These are phyloP conservation scores for Asterochloris sp. DNA, from an alignment of 139 green algal genomes.

Conservation along the genomic window DNA sequence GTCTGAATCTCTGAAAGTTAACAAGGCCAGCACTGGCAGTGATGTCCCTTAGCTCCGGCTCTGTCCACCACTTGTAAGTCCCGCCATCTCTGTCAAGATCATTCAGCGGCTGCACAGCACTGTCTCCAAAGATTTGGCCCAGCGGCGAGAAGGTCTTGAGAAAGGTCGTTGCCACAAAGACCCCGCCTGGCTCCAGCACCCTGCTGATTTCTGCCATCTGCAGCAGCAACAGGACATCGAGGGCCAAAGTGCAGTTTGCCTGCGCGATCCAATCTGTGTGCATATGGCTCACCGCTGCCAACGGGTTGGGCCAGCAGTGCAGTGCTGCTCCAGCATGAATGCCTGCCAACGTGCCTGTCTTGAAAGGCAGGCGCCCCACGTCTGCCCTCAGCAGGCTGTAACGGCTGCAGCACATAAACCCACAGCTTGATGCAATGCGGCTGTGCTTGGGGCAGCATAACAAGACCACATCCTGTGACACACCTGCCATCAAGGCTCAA, in stretches of 20 bases:
- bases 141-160: slow-evolving; percentile 64
- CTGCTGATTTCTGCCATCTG: slow-evolving; percentile 85
- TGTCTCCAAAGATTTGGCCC: slow-evolving; percentile 62
- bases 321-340: slow-evolving; percentile 95
- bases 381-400: slow-evolving; percentile 80
- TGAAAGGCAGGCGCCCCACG: slow-evolving; percentile 85
- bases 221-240: neutral
- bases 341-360: slow-evolving; percentile 70
- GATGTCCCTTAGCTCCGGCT: slow-evolving; percentile 82
- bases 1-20: slow-evolving; percentile 56
- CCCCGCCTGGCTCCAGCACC: slow-evolving; percentile 86
- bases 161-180: slow-evolving; percentile 94
- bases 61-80: slow-evolving; percentile 74
- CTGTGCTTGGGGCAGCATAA: too few relatives aligned
- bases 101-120: slow-evolving; percentile 54
- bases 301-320: slow-evolving; percentile 93
- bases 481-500: slow-evolving; percentile 19
- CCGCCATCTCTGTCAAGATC: slow-evolving; percentile 19
- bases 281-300: slow-evolving; percentile 27
- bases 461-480: neutral
- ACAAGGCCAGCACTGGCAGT: slow-evolving; percentile 51
- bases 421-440: too few relatives aligned
- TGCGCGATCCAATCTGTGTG: neutral
- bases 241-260: neutral
- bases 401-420: neutral